phyloP scores from a whole-genome alignment of 345 rosid species.

The Brassica juncea region DNA sequence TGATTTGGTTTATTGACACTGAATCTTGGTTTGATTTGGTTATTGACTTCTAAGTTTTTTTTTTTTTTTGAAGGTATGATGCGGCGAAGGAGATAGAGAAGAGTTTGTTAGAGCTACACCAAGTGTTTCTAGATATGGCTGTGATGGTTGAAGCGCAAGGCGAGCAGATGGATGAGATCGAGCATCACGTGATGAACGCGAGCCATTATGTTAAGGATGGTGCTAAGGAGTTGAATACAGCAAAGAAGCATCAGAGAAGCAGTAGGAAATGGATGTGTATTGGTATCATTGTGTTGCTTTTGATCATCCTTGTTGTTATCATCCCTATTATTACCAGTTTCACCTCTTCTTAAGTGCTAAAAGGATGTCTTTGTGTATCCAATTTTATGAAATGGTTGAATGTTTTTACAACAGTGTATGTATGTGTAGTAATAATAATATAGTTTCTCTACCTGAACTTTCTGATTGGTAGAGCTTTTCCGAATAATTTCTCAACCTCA shows the following conservation, averaged over 20 bases:
- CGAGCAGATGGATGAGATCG: constrained; percentile 92
- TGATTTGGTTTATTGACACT: too few species aligned
- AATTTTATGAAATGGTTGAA: constrained; percentile 8
- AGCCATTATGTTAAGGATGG: constrained; percentile 83
- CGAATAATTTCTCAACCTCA: constrained; percentile 80
- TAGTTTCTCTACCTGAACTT: constrained; percentile 61
- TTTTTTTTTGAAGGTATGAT: constrained; percentile 37
- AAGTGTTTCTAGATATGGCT: constrained; percentile 93
- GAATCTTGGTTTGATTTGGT: too few species aligned
- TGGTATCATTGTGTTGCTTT: constrained; percentile 63
- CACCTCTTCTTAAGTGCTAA: constrained; percentile 59
- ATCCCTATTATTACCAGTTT: constrained; percentile 78
- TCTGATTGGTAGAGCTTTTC: constrained; percentile 64
- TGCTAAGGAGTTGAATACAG: constrained; percentile 65
- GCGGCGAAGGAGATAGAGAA: constrained; percentile 92
- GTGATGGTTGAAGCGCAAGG: constrained; percentile 96
- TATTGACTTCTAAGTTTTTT: too few species aligned
- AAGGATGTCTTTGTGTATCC: constrained; percentile 30
- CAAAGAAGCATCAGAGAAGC: constrained; percentile 67
- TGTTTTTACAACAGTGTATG: constrained; percentile 15
- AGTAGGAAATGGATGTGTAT: constrained; percentile 84
- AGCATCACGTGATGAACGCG: constrained; percentile 85
- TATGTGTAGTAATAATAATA: neutral
- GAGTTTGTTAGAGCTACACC: constrained; percentile 91
- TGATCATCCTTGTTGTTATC: constrained; percentile 65